These are phyloP conservation scores for Isochrysis galbana DNA, from an alignment of 78 protist genomes.

Conservation along the genomic window DNA sequence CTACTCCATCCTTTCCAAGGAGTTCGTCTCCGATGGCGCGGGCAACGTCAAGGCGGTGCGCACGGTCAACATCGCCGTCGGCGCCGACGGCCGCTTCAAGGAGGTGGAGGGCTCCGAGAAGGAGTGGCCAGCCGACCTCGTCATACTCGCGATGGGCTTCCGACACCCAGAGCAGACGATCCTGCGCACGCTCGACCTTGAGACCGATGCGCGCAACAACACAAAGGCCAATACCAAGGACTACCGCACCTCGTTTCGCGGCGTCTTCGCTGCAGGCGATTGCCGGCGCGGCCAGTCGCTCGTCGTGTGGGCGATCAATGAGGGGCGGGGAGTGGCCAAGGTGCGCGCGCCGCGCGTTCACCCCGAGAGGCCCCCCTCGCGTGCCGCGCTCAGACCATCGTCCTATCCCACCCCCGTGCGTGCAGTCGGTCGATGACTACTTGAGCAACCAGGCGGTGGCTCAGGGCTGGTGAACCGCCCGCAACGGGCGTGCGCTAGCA, in stretches of 20 bases:
- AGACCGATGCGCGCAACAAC: not conserved
- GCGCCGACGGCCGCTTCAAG: constrained; percentile 31
- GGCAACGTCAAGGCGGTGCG: constrained; percentile 67
- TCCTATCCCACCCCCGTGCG: too few species aligned
- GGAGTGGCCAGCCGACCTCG: constrained; percentile 61
- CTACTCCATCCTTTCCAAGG: constrained; percentile 63
- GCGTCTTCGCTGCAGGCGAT: constrained; percentile 70
- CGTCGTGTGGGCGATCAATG: constrained; percentile 90
- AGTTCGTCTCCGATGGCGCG: constrained; percentile 48
- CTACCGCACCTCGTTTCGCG: not conserved
- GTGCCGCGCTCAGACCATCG: too few species aligned
- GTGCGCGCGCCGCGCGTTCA: too few species aligned
- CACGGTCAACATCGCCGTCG: constrained; percentile 55
- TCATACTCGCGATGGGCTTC: constrained; percentile 84
- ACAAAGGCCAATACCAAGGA: not conserved
- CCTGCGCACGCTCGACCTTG: not conserved
- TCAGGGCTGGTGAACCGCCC: too few species aligned
- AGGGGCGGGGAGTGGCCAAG: constrained; percentile 77
- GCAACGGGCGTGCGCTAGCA: too few species aligned
- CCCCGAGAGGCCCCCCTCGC: too few species aligned
- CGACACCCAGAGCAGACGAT: constrained; percentile 4
- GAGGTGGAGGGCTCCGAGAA: constrained; percentile 20
- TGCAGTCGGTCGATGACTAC: too few species aligned
- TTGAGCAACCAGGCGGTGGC: too few species aligned
- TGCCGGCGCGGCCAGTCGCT: constrained; percentile 76